Conservation (phyloP, 2,329 filamentous ascomycete genomes). For the Raffaelea arxii region DNA sequence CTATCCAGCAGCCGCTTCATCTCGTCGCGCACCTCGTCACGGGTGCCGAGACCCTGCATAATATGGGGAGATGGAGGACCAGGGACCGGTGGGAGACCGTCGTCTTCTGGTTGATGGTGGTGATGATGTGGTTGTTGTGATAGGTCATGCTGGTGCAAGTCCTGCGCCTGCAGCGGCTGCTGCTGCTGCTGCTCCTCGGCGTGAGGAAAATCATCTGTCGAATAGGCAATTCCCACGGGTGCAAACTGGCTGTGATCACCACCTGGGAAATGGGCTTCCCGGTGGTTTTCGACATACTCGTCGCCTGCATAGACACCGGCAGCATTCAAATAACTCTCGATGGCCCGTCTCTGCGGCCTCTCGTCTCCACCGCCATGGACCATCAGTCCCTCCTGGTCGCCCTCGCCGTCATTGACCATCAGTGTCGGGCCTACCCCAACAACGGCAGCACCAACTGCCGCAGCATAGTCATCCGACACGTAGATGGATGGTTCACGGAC, state of each 20-base stretch:
- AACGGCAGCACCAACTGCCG: slow-evolving; percentile 13
- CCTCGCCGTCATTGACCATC: not conserved
- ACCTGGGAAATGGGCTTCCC: slow-evolving; percentile 12
- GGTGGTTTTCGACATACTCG: slow-evolving; percentile 18
- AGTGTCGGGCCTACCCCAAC: not conserved
- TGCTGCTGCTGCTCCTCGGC: not conserved
- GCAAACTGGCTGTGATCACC: too few relatives aligned
- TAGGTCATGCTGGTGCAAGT: too few relatives aligned
- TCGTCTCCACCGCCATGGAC: not conserved
- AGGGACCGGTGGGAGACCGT: slow-evolving; percentile 9
- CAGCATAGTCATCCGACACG: slow-evolving; percentile 46
- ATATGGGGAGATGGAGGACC: slow-evolving; percentile 34
- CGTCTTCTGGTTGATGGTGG: not conserved
- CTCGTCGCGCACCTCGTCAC: slow-evolving; percentile 22
- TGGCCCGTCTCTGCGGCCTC: slow-evolving; percentile 7
- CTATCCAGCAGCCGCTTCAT: slow-evolving; percentile 22
- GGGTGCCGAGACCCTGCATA: slow-evolving; percentile 27
- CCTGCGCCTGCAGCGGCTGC: not conserved
- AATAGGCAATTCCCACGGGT: slow-evolving; percentile 4
- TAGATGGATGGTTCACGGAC: slow-evolving; percentile 48
- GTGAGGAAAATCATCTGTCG: not conserved
- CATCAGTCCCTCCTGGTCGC: not conserved
- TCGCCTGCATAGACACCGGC: slow-evolving; percentile 14
- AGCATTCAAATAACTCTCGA: slow-evolving; percentile 20
- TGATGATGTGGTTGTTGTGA: too few relatives aligned